phyloP scores from a whole-genome alignment of 768 basidiomycete species.

The Suillus discolor region DNA sequence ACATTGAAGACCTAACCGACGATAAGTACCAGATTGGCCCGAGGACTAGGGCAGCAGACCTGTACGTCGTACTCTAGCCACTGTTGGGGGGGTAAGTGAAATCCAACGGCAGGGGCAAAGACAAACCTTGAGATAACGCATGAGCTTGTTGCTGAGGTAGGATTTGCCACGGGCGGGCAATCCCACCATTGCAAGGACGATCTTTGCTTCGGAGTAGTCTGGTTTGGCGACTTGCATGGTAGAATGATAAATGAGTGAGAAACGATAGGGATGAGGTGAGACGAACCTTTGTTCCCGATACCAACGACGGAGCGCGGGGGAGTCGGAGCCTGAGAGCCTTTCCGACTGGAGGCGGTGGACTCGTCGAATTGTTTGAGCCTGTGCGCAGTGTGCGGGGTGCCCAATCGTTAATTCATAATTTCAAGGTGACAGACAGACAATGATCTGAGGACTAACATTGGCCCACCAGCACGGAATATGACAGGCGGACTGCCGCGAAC shows the following conservation, averaged over 20 bases:
- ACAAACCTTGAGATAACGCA: constrained; percentile 89
- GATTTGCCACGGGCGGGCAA: constrained; percentile 98
- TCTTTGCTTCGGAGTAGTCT: constrained; percentile 98
- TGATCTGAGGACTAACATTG: constrained; percentile 51
- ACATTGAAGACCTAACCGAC: constrained; percentile 89
- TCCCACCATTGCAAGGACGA: constrained; percentile 97
- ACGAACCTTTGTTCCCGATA: constrained; percentile 83
- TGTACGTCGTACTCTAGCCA: constrained; percentile 99
- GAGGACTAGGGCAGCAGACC: constrained; percentile 39
- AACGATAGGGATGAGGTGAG: constrained; percentile 2
- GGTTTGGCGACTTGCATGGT: constrained; percentile 79
- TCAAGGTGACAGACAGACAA: not conserved
- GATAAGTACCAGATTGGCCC: constrained; percentile 7
- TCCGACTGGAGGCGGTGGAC: constrained; percentile 68
- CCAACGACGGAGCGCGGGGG: constrained; percentile 85
- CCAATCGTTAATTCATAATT: not conserved
- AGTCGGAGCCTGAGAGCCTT: constrained; percentile 72
- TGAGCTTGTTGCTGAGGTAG: constrained; percentile 96
- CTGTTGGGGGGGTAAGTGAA: constrained; percentile 43
- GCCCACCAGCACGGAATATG: constrained; percentile 73
- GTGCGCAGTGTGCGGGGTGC: constrained; percentile 25
- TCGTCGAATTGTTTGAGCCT: constrained; percentile 84
- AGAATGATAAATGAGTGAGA: constrained; percentile 6
- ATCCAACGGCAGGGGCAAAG: constrained; percentile 5
- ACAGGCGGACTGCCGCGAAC: constrained; percentile 45